Conservation (phyloP, 495 filamentous ascomycete genomes). For the Neurospora discreta region DNA sequence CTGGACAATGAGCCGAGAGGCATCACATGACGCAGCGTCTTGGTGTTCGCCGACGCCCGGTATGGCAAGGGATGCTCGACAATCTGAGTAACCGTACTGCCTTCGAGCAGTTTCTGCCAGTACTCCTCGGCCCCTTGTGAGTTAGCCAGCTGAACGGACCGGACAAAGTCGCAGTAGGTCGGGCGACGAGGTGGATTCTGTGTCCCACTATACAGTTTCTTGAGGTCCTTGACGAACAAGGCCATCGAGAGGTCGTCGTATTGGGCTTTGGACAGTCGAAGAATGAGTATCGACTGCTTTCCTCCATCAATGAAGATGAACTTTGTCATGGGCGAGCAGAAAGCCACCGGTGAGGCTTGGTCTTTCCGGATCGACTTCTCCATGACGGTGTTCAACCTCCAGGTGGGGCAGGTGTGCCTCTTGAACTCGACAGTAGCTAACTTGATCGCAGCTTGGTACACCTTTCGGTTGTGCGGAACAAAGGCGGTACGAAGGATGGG, state of each 20-base stretch:
- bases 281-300: slow-evolving; percentile 32
- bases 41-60: slow-evolving; percentile 20
- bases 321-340: slow-evolving; percentile 32
- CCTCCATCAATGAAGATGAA: slow-evolving; percentile 36
- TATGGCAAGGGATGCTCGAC: slow-evolving; percentile 29
- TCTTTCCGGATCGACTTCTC: slow-evolving; percentile 34
- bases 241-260: slow-evolving; percentile 34
- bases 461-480: slow-evolving; percentile 27
- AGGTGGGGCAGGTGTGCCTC: slow-evolving; percentile 29
- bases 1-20: slow-evolving; percentile 24
- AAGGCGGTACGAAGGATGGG: slow-evolving; percentile 36
- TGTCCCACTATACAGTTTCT: slow-evolving; percentile 28
- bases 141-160: slow-evolving; percentile 22
- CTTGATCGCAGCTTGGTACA: slow-evolving; percentile 35
- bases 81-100: slow-evolving; percentile 30
- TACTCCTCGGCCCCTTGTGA: slow-evolving; percentile 27
- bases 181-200: slow-evolving; percentile 22
- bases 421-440: slow-evolving; percentile 28
- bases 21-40: slow-evolving; percentile 26
- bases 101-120: slow-evolving; percentile 31
- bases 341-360: slow-evolving; percentile 22
- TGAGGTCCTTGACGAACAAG: slow-evolving; percentile 31
- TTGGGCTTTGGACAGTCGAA: slow-evolving; percentile 35
- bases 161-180: slow-evolving; percentile 33
- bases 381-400: slow-evolving; percentile 25